These are phyloP conservation scores for Plasmodium gonderi DNA, from an alignment of 169 alveolate genomes.

Conservation along the genomic window DNA sequence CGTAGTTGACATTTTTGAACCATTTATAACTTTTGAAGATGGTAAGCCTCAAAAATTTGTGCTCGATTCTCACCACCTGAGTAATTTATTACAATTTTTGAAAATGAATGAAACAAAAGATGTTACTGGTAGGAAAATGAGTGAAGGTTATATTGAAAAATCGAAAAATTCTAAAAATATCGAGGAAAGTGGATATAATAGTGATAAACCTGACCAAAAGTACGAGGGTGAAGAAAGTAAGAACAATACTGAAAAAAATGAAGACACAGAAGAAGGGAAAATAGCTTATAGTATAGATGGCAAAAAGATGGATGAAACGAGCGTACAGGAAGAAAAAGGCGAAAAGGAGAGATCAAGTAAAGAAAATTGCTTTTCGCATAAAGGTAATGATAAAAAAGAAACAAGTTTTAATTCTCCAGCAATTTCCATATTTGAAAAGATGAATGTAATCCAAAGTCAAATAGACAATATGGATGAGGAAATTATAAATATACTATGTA, in stretches of 20 bases:
- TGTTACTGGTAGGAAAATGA: background rate
- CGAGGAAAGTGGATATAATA: background rate
- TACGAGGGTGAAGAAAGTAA: background rate
- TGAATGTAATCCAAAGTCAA: conserved; percentile 60
- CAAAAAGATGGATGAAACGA: background rate
- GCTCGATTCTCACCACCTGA: conserved; percentile 50
- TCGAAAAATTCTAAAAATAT: background rate
- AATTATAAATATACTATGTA: conserved; percentile 54
- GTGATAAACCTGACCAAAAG: background rate
- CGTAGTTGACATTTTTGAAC: conserved; percentile 67
- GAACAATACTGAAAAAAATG: background rate
- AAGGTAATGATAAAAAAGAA: conserved; percentile 3
- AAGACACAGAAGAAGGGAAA: background rate
- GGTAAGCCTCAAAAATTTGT: conserved; percentile 54
- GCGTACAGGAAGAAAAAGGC: background rate
- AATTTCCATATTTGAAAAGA: conserved; percentile 58
- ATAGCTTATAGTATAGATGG: background rate
- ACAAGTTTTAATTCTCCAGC: background rate
- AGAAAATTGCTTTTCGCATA: background rate
- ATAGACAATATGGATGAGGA: conserved; percentile 56
- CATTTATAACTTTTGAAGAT: conserved; percentile 42
- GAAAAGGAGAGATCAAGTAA: background rate
- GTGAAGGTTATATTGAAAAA: background rate
- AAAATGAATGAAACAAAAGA: conserved; percentile 37
- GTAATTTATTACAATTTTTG: conserved; percentile 35